Evolutionary conservation across 495 filamentous ascomycete genomes (phyloP), one percentile per base, ranked within the genome.

Genomic region (Penicillium ochrochloron): DNA sequence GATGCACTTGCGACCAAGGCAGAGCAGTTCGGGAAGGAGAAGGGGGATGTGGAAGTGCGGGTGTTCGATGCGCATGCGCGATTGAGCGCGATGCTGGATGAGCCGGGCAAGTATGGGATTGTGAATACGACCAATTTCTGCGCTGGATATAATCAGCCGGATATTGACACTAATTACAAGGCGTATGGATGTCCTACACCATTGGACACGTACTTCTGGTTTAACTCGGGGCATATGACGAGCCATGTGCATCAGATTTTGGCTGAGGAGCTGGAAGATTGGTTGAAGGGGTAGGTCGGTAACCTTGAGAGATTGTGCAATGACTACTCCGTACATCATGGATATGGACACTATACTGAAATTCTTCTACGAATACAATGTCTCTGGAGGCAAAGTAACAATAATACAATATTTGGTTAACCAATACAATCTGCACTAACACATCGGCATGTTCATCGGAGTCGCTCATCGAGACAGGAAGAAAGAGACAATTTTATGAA

Each of bases 131-230:
- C 81, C 2, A 60, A 57, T n/a, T 85, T 78, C 61, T 85, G 83
- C 62, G 60, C 73, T 5, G 79, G 72, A 9, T 85, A 84, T 67
- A 72, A 82, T 57, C 77, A 83, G 62, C 79, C 79, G 5, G 79
- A 83, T 71, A 77, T 86, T 54, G 66, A 62, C n/a, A 72, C 67
- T 27, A 73, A 82, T 52, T 80, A 80, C 55, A 61, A 60, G 39
- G 65, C 67, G 50, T 84, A 84, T 71, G 83, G 82, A 33, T 85
- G 83, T 72, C 75, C 72, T 7, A 66, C 73, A 51, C 74, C 80
- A 48, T 58, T 83, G 67, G 65, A 77, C 27, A 66, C 76, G 62
- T 86, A 86, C 68, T 85, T 85, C 61, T 84, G 83, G 81, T 83
- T 74, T 60, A 80, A 84, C 67, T 76, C 74, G 10, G 81, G 81